Base-by-base conservation (phyloP, 371 early-diverging fungal species). In the Syncephalastrum sp. region DNA sequence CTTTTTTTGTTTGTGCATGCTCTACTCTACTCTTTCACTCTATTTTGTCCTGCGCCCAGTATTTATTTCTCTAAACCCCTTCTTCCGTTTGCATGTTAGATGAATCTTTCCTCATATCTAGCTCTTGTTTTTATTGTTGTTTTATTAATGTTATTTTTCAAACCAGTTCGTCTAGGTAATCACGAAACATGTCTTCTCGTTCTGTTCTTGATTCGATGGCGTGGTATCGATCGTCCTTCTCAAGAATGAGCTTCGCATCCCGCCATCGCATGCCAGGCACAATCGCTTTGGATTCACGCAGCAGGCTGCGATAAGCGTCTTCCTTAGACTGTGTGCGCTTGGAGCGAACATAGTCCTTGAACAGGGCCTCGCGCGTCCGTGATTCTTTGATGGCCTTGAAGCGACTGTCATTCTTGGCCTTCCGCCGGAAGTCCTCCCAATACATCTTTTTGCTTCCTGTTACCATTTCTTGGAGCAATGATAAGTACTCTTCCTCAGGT, bases 361-460 rank as follows among this genome's bases (percentile, higher is more conserved):
- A 89, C 49, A 85, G 27, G 1, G 55, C 46, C 54, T 85, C 82
- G 27, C 79, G 74, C 46, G 80, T 76, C 49, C 71, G 64, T n/a
- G 77, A 61, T 12, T 72, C 71, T 6, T 58, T 46, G 6, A 86
- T 50, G 3, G 63, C 73, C 29, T 73, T 58, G 57, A 84, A 89
- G 29, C 86, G 68, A 1, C 72, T 38, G 54, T 88, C 86, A 43
- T 79, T 54, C 53, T 81, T 82, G 53, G 68, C 83, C 64, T 84
- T 82, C 19, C 83, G 79, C n/a, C 74, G 59, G 55, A 90, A 87
- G 50, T 87, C 87, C 19, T 85, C 85, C 75, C 79, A 88, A 14
- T 77, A 77, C 60, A 82, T 82, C 24, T 75, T 70, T 8, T 33
- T 49, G 38, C 8, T 33, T 10, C 38, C 38, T 0, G 58, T 82